Evolutionary conservation across 225 moss, liverwort and hornwort species (phyloP), one percentile per base, ranked within the genome.

Genomic region (Marchantia paleacea): DNA sequence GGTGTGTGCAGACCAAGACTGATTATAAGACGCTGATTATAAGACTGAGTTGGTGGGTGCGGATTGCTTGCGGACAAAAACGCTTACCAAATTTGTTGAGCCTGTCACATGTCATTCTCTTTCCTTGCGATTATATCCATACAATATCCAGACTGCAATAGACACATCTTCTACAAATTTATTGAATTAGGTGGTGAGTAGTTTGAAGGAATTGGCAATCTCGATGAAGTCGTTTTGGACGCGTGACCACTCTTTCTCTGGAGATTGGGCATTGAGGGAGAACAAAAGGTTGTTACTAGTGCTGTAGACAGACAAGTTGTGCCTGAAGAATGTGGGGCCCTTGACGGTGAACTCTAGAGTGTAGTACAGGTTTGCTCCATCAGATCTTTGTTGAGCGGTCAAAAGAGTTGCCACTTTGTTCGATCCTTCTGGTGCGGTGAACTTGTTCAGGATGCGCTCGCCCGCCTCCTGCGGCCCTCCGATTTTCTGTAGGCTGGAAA

Each of bases 351-450:
- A 95, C 83, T 99, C 92, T 79, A 99, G 85, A 31, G 88, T 88
- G 77, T 99, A 95, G 75, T 95, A 95, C 24, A 91, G 73, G 25
- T 55, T 82, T 67, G 57, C 62, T 55, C 58, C 78, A 20, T 69
- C 85, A 29, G 85, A 85, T 72, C 86, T 86, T 78, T 87, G 88
- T n/a, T 88, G 52, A 2, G 94, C 91, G 54, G 86, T 87, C 67
- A 95, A 76, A 50, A 95, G 85, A 20, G 82, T 86, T 7, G 92
- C 95, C 29, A 87, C 85, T 86, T 92, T 93, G 77, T 89, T 88
- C 18, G 95, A 99, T 7, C 93, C 95, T 75, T 92, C 89, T 13
- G 95, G 95, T 30, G 97, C 93, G 76, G 93, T 97, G 28, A 90
- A 91, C 48, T 88, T 91, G 76, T 84, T 85, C 75, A 99, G 83